Evolutionary conservation across 108 stramenopile species (phyloP).

Genomic region (Licmophora abbreviata): DNA sequence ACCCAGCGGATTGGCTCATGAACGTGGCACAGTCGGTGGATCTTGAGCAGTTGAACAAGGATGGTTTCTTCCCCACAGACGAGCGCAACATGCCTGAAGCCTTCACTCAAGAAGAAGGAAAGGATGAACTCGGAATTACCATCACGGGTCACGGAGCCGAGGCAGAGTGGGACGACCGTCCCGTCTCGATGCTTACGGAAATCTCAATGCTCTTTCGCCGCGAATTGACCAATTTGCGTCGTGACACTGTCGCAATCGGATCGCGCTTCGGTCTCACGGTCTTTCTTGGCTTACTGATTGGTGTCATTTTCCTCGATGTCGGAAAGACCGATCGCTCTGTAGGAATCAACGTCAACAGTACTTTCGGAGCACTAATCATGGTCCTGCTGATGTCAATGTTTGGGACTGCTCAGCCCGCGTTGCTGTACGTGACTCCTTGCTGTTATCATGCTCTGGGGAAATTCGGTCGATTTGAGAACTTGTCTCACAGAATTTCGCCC

Average conservation of each 20-base stretch:
- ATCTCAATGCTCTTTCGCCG: slow-evolving; percentile 29
- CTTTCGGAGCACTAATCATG: slow-evolving; percentile 61
- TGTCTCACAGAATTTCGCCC: too few species aligned
- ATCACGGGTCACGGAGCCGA: slow-evolving; percentile 9
- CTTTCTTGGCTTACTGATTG: slow-evolving; percentile 45
- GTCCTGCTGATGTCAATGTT: slow-evolving; percentile 38
- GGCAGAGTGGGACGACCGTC: slow-evolving; percentile 7
- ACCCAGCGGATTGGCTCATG: slow-evolving; percentile 78
- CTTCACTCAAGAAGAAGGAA: slow-evolving; percentile 20
- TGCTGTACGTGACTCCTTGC: too few species aligned
- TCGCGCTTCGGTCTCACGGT: slow-evolving; percentile 53
- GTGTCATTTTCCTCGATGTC: slow-evolving; percentile 56
- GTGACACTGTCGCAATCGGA: slow-evolving; percentile 46
- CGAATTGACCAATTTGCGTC: slow-evolving; percentile 33
- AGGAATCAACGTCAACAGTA: slow-evolving; percentile 39
- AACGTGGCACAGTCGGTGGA: slow-evolving; percentile 44
- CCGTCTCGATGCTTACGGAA: slow-evolving; percentile 33
- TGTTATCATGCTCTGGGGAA: too few species aligned
- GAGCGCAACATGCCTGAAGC: slow-evolving; percentile 22
- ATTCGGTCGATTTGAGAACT: too few species aligned
- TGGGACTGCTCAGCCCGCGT: slow-evolving; percentile 48
- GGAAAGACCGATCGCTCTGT: slow-evolving; percentile 19
- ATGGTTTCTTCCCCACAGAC: slow-evolving; percentile 34
- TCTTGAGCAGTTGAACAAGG: slow-evolving; percentile 22
- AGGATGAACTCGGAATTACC: slow-evolving; percentile 38